Base-by-base conservation (phyloP, 2,329 filamentous ascomycete genomes). In the Bipolaris victoriae region DNA sequence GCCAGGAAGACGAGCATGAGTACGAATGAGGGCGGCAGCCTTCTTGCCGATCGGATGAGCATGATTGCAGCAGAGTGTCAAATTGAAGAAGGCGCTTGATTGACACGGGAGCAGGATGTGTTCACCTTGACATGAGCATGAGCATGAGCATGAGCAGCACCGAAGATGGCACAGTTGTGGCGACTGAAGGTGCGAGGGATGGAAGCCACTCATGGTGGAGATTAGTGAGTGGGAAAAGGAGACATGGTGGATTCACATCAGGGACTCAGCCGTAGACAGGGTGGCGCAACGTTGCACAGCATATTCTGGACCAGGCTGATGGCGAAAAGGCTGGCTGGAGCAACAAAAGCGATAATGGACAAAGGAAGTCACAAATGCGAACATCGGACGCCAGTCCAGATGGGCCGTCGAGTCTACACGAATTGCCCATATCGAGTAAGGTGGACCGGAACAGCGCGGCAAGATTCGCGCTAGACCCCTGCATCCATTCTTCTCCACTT, bases 1-100 rank as follows among this genome's bases (percentile, higher is more conserved):
- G 57, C 65, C 35, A 71, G 73, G 45, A 75, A 68, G 41, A 64
- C 48, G 5, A 75, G 53, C 36, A 73, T 55, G 26, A 73, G 55
- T 20, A 67, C 9, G 6, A 73, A 44, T 20, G 68, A 62, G 3
- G 67, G 67, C 49, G 67, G 62, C 6, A 69, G 48, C 31, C 47
- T 52, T 43, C 53, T 67, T 36, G 69, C 52, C 40, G 70, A 65
- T 31, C 68, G 68, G 40, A 67, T 46, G 35, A 75, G 58, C 73
- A 75, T 75, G 13, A 49, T 64, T 47, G 29, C 37, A 26, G 16
- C 35, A 43, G 40, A 43, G 22, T 22, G 18, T 18, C 13, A 26
- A 20, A n/a, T 18, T 3, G 20, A 16, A 29, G 15, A 18, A 36
- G 33, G 15, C 9, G 26, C 35, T 24, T 47, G 10, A 16, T 7